Evolutionary conservation across 768 basidiomycete species (phyloP).

Genomic region (Rhodotorula paludigena): DNA sequence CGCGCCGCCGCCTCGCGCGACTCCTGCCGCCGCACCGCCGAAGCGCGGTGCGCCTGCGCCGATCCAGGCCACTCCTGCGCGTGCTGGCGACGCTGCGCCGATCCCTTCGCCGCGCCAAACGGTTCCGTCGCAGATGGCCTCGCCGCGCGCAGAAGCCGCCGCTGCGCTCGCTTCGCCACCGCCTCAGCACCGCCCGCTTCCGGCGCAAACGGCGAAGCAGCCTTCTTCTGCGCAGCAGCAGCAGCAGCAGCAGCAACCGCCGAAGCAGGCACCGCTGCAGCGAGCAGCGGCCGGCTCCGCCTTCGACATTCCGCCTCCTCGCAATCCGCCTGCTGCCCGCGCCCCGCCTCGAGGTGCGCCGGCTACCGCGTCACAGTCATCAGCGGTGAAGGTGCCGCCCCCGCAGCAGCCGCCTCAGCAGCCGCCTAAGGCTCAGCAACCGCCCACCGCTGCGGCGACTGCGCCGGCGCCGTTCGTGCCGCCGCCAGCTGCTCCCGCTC

Average conservation of each 20-base stretch:
- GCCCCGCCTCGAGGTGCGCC: not conserved
- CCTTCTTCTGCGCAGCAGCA: not conserved
- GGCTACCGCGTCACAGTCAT: too few relatives aligned
- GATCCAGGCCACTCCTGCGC: not conserved
- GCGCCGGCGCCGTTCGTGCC: not conserved
- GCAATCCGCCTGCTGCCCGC: not conserved
- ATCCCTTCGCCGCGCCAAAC: not conserved
- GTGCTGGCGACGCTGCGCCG: not conserved
- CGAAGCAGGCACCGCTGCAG: not conserved
- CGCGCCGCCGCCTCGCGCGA: slow-evolving; percentile 1
- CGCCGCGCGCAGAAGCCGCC: not conserved
- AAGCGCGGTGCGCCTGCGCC: not conserved
- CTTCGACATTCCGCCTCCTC: slow-evolving; percentile 29
- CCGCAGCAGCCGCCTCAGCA: not conserved
- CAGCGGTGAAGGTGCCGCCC: too few relatives aligned
- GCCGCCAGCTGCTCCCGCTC: not conserved
- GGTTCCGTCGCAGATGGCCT: not conserved
- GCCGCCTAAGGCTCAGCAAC: not conserved
- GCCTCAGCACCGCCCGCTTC: not conserved
- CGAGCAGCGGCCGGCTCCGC: slow-evolving; percentile 1
- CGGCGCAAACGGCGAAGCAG: not conserved
- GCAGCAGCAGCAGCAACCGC: not conserved
- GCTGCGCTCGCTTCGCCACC: slow-evolving; percentile 1
- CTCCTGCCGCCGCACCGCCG: not conserved
- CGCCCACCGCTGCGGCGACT: not conserved